Percentiles rank a stretch among this genome's conserved stretches.
phyloP scores from a whole-genome alignment of 1,139 yeast genomes.

The Hansenula lynferdii region DNA sequence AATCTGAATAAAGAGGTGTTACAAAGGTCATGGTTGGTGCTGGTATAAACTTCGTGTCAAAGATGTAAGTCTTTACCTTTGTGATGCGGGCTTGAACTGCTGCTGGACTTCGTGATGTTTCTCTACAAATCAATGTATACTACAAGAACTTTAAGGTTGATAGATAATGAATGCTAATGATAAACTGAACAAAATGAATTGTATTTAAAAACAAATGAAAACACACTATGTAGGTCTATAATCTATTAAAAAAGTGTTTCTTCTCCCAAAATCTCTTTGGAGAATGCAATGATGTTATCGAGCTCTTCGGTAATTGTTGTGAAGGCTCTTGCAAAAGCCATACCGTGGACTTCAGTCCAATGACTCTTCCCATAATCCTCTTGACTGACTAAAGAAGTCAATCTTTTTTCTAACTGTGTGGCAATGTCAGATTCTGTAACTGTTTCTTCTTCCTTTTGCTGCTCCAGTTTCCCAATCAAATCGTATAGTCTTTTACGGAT shows the following conservation, averaged over 20 bases:
- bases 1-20: slow-evolving; percentile 4
- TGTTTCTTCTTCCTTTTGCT: slow-evolving; percentile 4
- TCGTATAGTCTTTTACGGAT: slow-evolving; percentile 40
- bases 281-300: slow-evolving; percentile 31
- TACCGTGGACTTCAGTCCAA: slow-evolving; percentile 45
- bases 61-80: too few species aligned
- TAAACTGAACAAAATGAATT: background rate
- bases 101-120: too few species aligned
- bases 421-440: slow-evolving; percentile 1
- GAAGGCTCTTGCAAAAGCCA: slow-evolving; percentile 43
- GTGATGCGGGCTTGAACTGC: too few species aligned
- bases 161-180: background rate
- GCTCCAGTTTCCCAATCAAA: slow-evolving; percentile 29
- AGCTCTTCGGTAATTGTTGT: slow-evolving; percentile 40
- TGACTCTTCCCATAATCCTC: slow-evolving; percentile 27
- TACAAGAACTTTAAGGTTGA: too few species aligned
- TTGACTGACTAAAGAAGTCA: slow-evolving; percentile 6
- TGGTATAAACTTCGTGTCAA: too few species aligned
- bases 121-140: too few species aligned
- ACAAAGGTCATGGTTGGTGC: background rate
- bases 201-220: background rate
- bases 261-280: slow-evolving; percentile 41
- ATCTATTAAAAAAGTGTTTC: slow-evolving; percentile 21
- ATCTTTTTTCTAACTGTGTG: slow-evolving; percentile 11
- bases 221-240: background rate